Conservation (phyloP, 1,284 basidiomycete genomes). For the Cryptococcus depauperatus region DNA sequence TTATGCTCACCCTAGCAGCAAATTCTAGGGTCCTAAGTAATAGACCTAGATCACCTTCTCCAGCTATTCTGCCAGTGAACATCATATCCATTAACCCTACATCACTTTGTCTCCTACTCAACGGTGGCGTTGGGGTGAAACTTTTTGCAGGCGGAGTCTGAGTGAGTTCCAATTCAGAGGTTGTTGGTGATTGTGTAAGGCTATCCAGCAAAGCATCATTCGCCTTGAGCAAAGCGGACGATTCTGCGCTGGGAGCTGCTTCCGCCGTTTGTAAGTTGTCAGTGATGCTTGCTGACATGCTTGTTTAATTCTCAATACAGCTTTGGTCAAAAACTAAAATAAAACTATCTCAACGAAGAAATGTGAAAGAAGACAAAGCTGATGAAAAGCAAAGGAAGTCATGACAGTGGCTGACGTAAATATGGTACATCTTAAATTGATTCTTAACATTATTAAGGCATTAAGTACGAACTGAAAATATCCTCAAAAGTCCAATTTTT, state of each 20-base stretch:
- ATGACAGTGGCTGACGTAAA: too few species aligned
- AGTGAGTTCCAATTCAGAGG: slow-evolving; percentile 6
- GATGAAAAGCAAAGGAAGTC: too few species aligned
- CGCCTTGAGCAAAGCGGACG: too few species aligned
- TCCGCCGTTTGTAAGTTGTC: background rate
- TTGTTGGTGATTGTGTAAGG: background rate
- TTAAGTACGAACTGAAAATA: too few species aligned
- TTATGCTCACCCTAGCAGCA: slow-evolving; percentile 37
- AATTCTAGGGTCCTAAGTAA: slow-evolving; percentile 41
- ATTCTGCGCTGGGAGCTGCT: background rate
- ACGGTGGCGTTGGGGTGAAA: slow-evolving; percentile 17
- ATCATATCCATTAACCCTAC: background rate
- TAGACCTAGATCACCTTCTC: slow-evolving; percentile 20
- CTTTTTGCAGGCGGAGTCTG: slow-evolving; percentile 16
- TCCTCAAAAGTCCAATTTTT: too few species aligned
- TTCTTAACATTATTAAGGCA: too few species aligned
- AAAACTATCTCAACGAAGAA: too few species aligned
- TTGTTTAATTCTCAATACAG: background rate
- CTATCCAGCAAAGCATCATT: too few species aligned
- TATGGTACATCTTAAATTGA: too few species aligned
- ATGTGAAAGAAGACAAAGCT: too few species aligned
- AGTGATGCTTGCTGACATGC: background rate
- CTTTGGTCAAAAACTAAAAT: background rate
- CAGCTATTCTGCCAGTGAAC: slow-evolving; percentile 4
- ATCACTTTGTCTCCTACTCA: slow-evolving; percentile 8